Evolutionary conservation across 129 eudicot genomes (phyloP).

Genomic region (Calendula officinalis): DNA sequence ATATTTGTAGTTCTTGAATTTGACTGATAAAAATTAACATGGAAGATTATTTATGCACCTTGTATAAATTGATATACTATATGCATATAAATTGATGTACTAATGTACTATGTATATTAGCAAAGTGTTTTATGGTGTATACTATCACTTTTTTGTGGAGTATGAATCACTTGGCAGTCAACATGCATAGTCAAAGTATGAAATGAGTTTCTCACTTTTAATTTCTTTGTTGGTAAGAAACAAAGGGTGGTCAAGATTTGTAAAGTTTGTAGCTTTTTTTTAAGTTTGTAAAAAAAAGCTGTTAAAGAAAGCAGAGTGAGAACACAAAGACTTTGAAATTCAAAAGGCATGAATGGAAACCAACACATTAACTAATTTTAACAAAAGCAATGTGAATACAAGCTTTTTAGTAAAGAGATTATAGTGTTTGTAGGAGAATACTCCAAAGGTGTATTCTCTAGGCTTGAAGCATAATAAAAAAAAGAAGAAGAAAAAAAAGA

Average conservation of each 20-base stretch:
- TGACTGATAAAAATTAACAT: too few species aligned
- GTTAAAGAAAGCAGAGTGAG: neutral
- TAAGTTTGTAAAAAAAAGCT: neutral
- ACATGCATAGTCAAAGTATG: neutral
- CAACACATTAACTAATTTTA: neutral
- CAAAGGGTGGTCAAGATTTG: conserved; percentile 15
- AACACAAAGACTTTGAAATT: neutral
- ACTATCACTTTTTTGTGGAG: too few species aligned
- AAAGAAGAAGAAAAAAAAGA: neutral
- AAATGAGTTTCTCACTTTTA: neutral
- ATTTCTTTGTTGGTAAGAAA: conserved; percentile 28
- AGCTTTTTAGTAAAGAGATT: conserved; percentile 7
- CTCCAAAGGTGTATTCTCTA: neutral
- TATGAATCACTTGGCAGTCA: too few species aligned
- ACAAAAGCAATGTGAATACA: conserved; percentile 16
- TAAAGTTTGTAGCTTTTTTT: conserved; percentile 11
- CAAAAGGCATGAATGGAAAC: conserved; percentile 10
- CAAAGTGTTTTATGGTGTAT: too few species aligned
- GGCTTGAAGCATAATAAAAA: neutral
- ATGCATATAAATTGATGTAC: too few species aligned
- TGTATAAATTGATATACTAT: too few species aligned
- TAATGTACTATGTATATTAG: too few species aligned
- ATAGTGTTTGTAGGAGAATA: conserved; percentile 3
- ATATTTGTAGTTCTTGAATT: conserved; percentile 8
- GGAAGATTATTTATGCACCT: too few species aligned